Conservation (phyloP, 106 monocot species). For the Platanthera zijinensis region DNA sequence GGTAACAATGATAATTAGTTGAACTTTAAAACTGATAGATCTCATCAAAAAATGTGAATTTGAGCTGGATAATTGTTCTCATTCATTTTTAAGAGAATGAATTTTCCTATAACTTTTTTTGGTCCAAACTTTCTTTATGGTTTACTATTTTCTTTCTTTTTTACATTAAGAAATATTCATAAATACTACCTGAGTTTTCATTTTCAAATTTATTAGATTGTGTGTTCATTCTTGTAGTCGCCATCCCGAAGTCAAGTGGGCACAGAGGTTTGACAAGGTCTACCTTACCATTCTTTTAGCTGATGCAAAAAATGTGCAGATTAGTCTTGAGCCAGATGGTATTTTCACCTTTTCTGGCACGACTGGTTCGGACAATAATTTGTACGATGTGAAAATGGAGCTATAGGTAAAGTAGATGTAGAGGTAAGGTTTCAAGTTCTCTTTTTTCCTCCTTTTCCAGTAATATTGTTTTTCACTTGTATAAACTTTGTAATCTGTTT, state of each 20-base stretch:
- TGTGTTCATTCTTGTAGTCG: constrained; percentile 35
- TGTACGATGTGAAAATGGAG: constrained; percentile 63
- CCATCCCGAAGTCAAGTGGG: constrained; percentile 92
- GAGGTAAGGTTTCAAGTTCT: constrained; percentile 40
- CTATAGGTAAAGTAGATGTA: constrained; percentile 76
- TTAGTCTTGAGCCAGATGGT: constrained; percentile 80
- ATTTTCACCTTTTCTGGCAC: constrained; percentile 60
- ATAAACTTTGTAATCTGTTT: constrained; percentile 3
- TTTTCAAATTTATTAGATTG: not conserved
- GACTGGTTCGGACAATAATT: constrained; percentile 45
- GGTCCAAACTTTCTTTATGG: not conserved
- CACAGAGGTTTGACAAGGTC: constrained; percentile 80
- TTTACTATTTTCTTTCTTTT: not conserved
- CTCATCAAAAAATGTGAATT: not conserved
- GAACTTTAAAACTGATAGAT: not conserved
- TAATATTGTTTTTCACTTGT: not conserved
- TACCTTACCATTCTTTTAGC: constrained; percentile 69
- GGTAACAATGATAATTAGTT: not conserved
- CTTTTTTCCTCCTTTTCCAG: too few relatives aligned
- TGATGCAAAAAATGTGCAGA: constrained; percentile 72
- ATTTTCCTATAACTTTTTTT: not conserved
- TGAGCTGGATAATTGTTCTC: not conserved
- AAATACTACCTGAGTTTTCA: not conserved
- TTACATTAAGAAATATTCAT: not conserved
- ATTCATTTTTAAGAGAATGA: not conserved